These are phyloP conservation scores for Cercospora citrullina DNA, from an alignment of 2,329 filamentous ascomycete genomes.

Conservation along the genomic window DNA sequence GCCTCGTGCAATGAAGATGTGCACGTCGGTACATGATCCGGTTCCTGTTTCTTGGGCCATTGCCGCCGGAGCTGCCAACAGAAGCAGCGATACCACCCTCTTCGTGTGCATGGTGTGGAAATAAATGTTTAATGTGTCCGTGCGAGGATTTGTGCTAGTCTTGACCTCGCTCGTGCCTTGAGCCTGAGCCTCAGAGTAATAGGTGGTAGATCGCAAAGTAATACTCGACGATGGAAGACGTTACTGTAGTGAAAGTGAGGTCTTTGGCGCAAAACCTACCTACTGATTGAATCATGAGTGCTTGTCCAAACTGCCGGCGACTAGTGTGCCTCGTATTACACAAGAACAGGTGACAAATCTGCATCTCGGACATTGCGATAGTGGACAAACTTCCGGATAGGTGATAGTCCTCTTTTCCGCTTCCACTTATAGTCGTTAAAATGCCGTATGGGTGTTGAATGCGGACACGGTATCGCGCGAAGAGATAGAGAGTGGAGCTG, in stretches of 20 bases:
- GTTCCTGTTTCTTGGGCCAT: constrained; percentile 21
- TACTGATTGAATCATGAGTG: neutral
- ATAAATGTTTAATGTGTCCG: neutral
- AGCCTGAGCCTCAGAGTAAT: neutral
- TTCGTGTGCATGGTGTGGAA: constrained; percentile 3
- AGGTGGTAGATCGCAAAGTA: neutral
- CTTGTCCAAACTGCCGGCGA: neutral
- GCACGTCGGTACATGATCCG: constrained; percentile 27
- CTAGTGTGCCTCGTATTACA: neutral
- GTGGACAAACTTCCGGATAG: neutral
- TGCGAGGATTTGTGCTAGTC: neutral
- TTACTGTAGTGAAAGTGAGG: neutral
- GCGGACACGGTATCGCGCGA: neutral
- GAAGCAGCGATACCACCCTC: constrained; percentile 15
- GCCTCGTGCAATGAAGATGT: constrained; percentile 29
- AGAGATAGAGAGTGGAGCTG: neutral
- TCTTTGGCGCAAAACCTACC: neutral
- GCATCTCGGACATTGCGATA: neutral
- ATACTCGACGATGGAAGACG: neutral
- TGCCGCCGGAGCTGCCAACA: constrained; percentile 19
- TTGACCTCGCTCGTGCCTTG: neutral
- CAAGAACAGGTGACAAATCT: neutral
- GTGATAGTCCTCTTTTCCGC: neutral
- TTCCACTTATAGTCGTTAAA: neutral
- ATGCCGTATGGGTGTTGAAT: neutral